phyloP scores from a whole-genome alignment of 139 green algal species.

The Chlorella vulgaris region DNA sequence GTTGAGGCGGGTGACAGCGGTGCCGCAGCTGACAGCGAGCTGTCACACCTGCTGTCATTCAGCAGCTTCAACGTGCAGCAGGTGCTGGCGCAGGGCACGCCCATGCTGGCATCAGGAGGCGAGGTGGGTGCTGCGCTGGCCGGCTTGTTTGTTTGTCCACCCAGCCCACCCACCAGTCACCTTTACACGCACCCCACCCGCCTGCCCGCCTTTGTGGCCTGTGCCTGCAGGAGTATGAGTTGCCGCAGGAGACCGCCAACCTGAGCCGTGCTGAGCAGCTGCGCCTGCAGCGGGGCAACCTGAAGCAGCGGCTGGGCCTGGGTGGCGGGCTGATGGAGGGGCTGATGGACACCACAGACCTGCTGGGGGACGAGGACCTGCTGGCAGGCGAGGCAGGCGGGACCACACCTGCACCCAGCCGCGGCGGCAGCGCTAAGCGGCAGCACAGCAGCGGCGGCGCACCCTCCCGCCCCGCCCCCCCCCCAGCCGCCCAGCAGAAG shows the following conservation, averaged over 20 bases:
- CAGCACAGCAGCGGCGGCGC: too few relatives aligned
- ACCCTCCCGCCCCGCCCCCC: too few relatives aligned
- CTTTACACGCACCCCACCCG: background rate
- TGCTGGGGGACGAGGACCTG: conserved; percentile 85
- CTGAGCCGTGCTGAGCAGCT: conserved; percentile 59
- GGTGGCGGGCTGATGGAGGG: conserved; percentile 53
- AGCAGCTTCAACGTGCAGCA: conserved; percentile 65
- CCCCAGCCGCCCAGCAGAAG: conserved; percentile 34
- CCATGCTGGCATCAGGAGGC: conserved; percentile 79
- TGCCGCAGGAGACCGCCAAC: conserved; percentile 1
- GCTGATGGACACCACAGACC: conserved; percentile 75
- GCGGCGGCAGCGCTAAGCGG: too few relatives aligned
- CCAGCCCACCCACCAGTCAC: too few relatives aligned
- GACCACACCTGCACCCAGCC: background rate
- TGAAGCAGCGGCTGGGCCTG: conserved; percentile 77
- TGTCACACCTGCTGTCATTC: conserved; percentile 38
- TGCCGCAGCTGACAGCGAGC: background rate
- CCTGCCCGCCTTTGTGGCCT: background rate
- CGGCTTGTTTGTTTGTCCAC: too few relatives aligned
- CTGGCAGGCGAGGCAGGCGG: conserved; percentile 16
- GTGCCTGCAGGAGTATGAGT: conserved; percentile 79
- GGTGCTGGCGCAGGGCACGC: conserved; percentile 75
- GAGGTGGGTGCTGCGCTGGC: conserved; percentile 57
- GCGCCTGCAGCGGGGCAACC: conserved; percentile 62
- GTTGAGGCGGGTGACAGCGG: background rate